A percentile compares a stretch with the other conserved stretches of the same genome.
phyloP scores from a whole-genome alignment of 2,329 filamentous ascomycete genomes.

The Sporothrix humicola region DNA sequence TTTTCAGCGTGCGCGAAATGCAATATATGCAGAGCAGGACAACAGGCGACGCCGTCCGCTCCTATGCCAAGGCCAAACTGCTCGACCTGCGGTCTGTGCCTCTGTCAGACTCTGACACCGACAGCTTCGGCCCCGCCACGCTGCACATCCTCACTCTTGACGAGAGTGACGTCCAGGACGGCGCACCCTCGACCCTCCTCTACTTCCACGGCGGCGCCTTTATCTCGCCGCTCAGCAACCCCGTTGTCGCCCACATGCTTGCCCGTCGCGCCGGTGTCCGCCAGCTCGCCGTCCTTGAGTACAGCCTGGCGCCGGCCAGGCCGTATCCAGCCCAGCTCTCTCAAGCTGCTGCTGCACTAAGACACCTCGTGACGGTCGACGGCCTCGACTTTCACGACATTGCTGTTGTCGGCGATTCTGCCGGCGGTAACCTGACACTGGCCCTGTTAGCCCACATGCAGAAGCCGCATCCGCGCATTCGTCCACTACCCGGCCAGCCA shows the following conservation, averaged over 20 bases:
- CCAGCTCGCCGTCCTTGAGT: slow-evolving; percentile 39
- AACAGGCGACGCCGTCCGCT: slow-evolving; percentile 35
- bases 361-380: slow-evolving; percentile 36
- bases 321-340: slow-evolving; percentile 40
- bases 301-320: slow-evolving; percentile 39
- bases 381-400: slow-evolving; percentile 34
- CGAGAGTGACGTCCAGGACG: background rate
- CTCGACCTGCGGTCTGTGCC: slow-evolving; percentile 32
- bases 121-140: slow-evolving; percentile 28
- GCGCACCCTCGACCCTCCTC: slow-evolving; percentile 33
- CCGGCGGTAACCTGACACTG: slow-evolving; percentile 39
- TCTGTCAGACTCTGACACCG: slow-evolving; percentile 28
- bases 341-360: slow-evolving; percentile 38
- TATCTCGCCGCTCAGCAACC: slow-evolving; percentile 31
- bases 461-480: slow-evolving; percentile 36
- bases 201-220: slow-evolving; percentile 38
- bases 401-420: slow-evolving; percentile 39
- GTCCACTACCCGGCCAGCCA: slow-evolving; percentile 28
- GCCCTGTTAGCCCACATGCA: slow-evolving; percentile 38
- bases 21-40: slow-evolving; percentile 32
- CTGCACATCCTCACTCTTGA: slow-evolving; percentile 7
- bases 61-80: slow-evolving; percentile 32
- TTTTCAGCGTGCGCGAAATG: slow-evolving; percentile 30
- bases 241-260: slow-evolving; percentile 27
- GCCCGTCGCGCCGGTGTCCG: slow-evolving; percentile 29